phyloP scores from a whole-genome alignment of 805 yeast genomes.

The Kluyveromyces nonfermentans region DNA sequence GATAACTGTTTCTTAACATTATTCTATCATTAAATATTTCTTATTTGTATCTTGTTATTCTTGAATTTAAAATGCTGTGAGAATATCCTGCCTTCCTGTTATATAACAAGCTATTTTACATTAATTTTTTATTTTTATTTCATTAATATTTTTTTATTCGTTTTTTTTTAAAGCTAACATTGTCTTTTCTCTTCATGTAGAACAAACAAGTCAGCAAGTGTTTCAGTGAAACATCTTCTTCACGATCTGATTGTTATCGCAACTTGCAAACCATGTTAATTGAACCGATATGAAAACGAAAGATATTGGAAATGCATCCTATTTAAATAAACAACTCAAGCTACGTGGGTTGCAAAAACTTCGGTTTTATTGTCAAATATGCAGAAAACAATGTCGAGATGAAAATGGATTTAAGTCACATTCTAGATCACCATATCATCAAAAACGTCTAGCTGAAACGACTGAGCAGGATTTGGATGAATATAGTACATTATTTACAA shows the following conservation, averaged over 20 bases:
- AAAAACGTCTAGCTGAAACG: conserved; percentile 43
- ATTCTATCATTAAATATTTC: not conserved
- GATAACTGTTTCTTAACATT: not conserved
- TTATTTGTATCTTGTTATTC: too few relatives aligned
- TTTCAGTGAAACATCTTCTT: too few relatives aligned
- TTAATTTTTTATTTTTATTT: too few relatives aligned
- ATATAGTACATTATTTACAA: conserved; percentile 50
- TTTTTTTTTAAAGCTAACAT: too few relatives aligned
- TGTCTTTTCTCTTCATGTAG: too few relatives aligned
- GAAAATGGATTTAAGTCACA: conserved; percentile 94
- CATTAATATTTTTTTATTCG: too few relatives aligned
- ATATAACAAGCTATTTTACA: too few relatives aligned
- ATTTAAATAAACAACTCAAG: conserved; percentile 66
- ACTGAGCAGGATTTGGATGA: conserved; percentile 43
- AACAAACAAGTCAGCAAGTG: too few relatives aligned
- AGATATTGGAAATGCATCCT: conserved; percentile 59
- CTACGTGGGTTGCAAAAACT: conserved; percentile 79
- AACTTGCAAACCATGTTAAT: not conserved
- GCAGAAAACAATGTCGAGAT: conserved; percentile 90
- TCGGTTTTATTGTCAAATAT: conserved; percentile 81
- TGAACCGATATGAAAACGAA: not conserved
- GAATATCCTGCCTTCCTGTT: too few relatives aligned
- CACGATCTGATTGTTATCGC: too few relatives aligned
- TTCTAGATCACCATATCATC: conserved; percentile 70
- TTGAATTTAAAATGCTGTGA: not conserved